phyloP scores from a whole-genome alignment of 2,329 filamentous ascomycete species.

The Cladosporium phlei region DNA sequence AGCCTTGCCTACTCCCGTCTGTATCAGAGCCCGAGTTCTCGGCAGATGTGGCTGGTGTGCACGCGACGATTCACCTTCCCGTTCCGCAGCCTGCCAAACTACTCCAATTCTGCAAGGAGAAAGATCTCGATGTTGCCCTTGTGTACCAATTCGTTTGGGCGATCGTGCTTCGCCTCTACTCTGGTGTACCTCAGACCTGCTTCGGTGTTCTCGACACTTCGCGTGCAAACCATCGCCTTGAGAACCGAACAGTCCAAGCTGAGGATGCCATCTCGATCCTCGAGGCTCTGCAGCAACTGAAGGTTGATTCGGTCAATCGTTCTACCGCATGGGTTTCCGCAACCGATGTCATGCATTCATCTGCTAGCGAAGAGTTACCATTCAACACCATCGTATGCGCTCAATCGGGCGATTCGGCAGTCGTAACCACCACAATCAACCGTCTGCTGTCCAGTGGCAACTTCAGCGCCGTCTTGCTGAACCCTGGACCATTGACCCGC shows the following conservation, averaged over 20 bases:
- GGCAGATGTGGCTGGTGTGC: not conserved
- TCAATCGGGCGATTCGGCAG: slow-evolving; percentile 1
- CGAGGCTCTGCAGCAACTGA: slow-evolving; percentile 2
- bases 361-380: not conserved
- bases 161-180: slow-evolving; percentile 7
- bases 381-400: slow-evolving; percentile 9
- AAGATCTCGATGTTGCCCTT: slow-evolving; percentile 1
- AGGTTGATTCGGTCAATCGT: not conserved
- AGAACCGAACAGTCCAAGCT: not conserved
- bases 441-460: slow-evolving; percentile 3
- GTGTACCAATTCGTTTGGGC: slow-evolving; percentile 11
- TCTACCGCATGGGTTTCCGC: slow-evolving; percentile 1
- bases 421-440: slow-evolving; percentile 2
- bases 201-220: slow-evolving; percentile 3
- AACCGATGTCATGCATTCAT: not conserved
- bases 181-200: not conserved
- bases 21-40: not conserved
- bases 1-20: slow-evolving; percentile 4
- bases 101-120: slow-evolving; percentile 10
- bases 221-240: not conserved
- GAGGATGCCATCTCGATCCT: slow-evolving; percentile 1
- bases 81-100: slow-evolving; percentile 7
- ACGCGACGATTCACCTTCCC: not conserved
- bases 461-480: slow-evolving; percentile 2
- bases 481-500: slow-evolving; percentile 3